These are phyloP conservation scores for Pyrenochaeta sp. DNA, from an alignment of 2,329 filamentous ascomycete species.

Conservation along the genomic window DNA sequence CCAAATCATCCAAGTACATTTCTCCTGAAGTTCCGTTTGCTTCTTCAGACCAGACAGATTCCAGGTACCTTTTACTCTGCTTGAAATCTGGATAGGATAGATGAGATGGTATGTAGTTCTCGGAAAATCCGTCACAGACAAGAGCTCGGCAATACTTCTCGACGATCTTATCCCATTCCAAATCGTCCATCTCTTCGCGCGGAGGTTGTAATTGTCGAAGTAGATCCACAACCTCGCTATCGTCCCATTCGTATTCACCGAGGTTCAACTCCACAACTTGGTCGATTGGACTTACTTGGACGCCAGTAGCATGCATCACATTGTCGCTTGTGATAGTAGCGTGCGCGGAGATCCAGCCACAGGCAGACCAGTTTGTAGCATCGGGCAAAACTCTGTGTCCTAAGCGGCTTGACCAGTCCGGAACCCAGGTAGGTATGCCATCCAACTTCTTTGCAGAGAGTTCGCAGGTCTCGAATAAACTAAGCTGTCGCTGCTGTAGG, in stretches of 20 bases:
- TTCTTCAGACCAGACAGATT: not conserved
- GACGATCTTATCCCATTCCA: not conserved
- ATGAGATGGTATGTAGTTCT: not conserved
- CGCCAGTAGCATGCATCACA: not conserved
- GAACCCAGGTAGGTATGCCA: slow-evolving; percentile 11
- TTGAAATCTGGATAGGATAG: not conserved
- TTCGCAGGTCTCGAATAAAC: slow-evolving; percentile 5
- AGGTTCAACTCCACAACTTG: not conserved
- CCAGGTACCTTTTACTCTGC: not conserved
- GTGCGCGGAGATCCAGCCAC: slow-evolving; percentile 8
- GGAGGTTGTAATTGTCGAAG: not conserved
- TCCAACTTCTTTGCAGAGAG: not conserved
- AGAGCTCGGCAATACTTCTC: not conserved
- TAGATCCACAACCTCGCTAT: not conserved
- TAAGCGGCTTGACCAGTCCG: slow-evolving; percentile 8
- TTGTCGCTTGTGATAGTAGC: not conserved
- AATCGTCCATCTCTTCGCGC: not conserved
- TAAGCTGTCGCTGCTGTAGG: not conserved
- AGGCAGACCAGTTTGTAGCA: slow-evolving; percentile 9
- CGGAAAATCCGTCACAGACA: not conserved
- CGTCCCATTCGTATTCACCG: not conserved
- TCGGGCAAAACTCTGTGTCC: too few relatives aligned
- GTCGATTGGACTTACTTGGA: not conserved
- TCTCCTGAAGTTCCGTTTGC: not conserved
- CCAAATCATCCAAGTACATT: not conserved